A percentile compares a stretch with the other conserved stretches of the same genome.
Conservation (phyloP, 371 early-diverging fungal genomes). For the Mortierella sp. region DNA sequence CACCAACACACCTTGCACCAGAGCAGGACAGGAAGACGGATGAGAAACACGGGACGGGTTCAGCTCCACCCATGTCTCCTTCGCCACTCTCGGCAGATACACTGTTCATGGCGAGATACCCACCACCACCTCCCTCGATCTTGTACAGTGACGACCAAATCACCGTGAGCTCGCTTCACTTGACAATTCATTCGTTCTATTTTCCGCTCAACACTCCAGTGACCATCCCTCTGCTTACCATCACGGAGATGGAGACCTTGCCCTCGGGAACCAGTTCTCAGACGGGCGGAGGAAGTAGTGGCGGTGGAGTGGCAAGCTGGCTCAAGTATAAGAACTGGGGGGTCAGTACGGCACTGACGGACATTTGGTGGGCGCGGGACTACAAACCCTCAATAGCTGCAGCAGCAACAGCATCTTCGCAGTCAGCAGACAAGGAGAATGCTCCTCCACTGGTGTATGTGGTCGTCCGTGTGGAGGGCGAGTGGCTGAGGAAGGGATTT, state of each 20-base stretch:
- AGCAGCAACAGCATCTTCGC: slow-evolving; percentile 4
- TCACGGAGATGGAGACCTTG: slow-evolving; percentile 38
- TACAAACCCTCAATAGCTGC: neutral
- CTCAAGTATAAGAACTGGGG: slow-evolving; percentile 55
- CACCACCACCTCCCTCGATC: slow-evolving; percentile 52
- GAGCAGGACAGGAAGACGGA: slow-evolving; percentile 7
- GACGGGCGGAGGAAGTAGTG: slow-evolving; percentile 18
- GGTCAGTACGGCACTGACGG: slow-evolving; percentile 21
- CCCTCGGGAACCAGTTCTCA: slow-evolving; percentile 2
- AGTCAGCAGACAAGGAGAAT: slow-evolving; percentile 18
- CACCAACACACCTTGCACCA: slow-evolving; percentile 5
- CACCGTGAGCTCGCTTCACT: slow-evolving; percentile 49
- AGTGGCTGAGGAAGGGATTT: slow-evolving; percentile 55
- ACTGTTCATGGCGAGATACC: slow-evolving; percentile 23
- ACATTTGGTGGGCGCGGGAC: slow-evolving; percentile 56
- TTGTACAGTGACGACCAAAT: slow-evolving; percentile 52
- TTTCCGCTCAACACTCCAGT: slow-evolving; percentile 53
- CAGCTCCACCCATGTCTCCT: slow-evolving; percentile 1
- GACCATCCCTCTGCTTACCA: slow-evolving; percentile 47
- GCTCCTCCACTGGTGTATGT: slow-evolving; percentile 36
- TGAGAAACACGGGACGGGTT: neutral
- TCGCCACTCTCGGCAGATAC: neutral
- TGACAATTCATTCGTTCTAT: slow-evolving; percentile 55
- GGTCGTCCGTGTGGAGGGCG: slow-evolving; percentile 46
- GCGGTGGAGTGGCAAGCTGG: slow-evolving; percentile 39